Percentiles rank a stretch among this genome's conserved stretches.
These are phyloP conservation scores for Pistacia atlantica DNA, from an alignment of 345 rosid genomes.

Conservation along the genomic window DNA sequence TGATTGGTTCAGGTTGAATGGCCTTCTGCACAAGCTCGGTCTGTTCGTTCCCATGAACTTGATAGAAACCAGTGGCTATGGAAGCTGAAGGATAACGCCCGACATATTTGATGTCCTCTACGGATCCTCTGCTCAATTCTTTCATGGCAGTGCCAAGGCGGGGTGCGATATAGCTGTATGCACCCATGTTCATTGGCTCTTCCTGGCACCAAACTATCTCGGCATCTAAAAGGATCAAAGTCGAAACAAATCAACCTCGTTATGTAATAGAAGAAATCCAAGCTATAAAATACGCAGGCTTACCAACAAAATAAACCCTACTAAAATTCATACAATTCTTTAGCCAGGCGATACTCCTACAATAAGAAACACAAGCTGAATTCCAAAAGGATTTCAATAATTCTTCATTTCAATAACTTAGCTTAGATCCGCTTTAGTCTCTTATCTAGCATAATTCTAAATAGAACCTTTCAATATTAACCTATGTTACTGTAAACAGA, in stretches of 20 bases:
- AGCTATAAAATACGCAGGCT: not conserved
- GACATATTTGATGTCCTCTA: constrained; percentile 62
- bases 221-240: constrained; percentile 39
- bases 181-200: constrained; percentile 93
- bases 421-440: too few species aligned
- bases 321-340: not conserved
- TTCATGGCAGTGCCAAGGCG: constrained; percentile 69
- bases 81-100: constrained; percentile 85
- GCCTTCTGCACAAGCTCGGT: constrained; percentile 59
- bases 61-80: constrained; percentile 73
- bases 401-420: too few species aligned
- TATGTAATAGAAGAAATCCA: not conserved
- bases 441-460: not conserved
- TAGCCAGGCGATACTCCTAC: not conserved
- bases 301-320: not conserved
- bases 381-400: not conserved
- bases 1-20: constrained; percentile 56
- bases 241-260: not conserved
- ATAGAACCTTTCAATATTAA: not conserved
- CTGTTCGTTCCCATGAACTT: constrained; percentile 60
- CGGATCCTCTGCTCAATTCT: constrained; percentile 49
- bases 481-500: not conserved
- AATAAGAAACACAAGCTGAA: too few species aligned
- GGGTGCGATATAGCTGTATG: constrained; percentile 51
- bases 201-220: constrained; percentile 89